Conservation (phyloP, 78 protist species). For the Dictyostelium intermedium region DNA sequence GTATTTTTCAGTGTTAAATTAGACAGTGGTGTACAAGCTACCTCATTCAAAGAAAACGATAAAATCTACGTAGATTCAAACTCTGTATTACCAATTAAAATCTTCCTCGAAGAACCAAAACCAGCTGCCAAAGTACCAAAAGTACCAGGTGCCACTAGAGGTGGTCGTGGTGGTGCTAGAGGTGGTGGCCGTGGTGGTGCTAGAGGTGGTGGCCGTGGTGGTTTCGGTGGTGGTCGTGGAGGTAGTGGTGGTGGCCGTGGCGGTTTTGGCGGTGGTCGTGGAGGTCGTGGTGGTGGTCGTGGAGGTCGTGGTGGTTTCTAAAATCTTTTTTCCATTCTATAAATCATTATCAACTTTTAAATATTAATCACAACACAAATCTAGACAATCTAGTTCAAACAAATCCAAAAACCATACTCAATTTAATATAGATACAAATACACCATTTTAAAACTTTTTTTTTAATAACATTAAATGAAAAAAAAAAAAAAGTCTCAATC, state of each 20-base stretch:
- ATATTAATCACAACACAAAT: not conserved
- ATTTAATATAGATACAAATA: no score
- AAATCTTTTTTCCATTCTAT: no score
- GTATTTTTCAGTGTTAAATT: slow-evolving; percentile 72
- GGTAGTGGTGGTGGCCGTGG: slow-evolving; percentile 7
- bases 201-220: slow-evolving; percentile 25
- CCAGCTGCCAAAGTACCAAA: slow-evolving; percentile 30
- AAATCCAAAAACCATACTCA: no score
- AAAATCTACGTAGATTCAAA: slow-evolving; percentile 42
- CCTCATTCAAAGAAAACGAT: slow-evolving; percentile 67
- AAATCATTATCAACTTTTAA: not conserved
- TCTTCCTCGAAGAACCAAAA: slow-evolving; percentile 67
- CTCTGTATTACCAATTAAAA: slow-evolving; percentile 32
- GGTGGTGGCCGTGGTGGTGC: slow-evolving; percentile 11
- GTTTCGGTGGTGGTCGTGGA: slow-evolving; percentile 33
- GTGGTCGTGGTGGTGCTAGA: not conserved
- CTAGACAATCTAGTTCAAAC: not conserved
- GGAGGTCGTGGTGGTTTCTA: slow-evolving; percentile 13
- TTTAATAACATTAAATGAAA: no score
- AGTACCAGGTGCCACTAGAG: not conserved
- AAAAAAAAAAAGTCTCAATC: no score
- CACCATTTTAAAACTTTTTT: not conserved
- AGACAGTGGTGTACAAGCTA: slow-evolving; percentile 68
- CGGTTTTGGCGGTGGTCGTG: not conserved
- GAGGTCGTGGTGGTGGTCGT: slow-evolving; percentile 21